Evolutionary conservation across 169 alveolate species (phyloP).

Genomic region (Plasmodium vinckei): DNA sequence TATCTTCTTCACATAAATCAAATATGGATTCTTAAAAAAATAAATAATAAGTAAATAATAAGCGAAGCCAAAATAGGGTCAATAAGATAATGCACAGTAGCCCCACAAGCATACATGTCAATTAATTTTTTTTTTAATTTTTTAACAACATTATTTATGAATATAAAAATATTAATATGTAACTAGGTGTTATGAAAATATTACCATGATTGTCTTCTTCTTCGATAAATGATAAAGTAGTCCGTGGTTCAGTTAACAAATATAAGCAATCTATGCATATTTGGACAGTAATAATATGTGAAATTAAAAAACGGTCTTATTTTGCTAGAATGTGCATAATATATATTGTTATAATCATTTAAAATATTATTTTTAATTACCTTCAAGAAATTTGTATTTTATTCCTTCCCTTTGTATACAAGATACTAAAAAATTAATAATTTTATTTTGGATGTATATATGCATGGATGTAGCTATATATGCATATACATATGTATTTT

Average conservation of each 20-base stretch:
- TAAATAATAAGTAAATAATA: background rate
- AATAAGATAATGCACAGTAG: too few relatives aligned
- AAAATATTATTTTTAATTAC: constrained; percentile 29
- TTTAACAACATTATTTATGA: too few relatives aligned
- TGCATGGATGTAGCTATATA: background rate
- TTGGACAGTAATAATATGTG: constrained; percentile 1
- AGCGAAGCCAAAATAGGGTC: background rate
- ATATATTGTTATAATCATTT: background rate
- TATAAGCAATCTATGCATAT: constrained; percentile 45
- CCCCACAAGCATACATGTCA: too few relatives aligned
- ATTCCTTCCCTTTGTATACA: constrained; percentile 73
- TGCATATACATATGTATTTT: background rate
- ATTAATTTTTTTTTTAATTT: too few relatives aligned
- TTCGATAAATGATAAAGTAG: constrained; percentile 24
- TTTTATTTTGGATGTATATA: background rate
- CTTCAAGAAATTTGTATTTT: constrained; percentile 69
- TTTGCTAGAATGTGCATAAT: background rate
- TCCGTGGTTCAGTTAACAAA: constrained; percentile 31
- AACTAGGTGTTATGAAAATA: background rate
- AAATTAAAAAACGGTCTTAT: background rate
- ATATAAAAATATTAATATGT: too few relatives aligned
- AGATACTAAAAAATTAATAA: constrained; percentile 28
- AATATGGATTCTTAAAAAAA: constrained; percentile 30
- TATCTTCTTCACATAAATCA: constrained; percentile 65
- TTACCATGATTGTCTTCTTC: constrained; percentile 62